A percentile compares a stretch with the other conserved stretches of the same genome.
phyloP scores from a whole-genome alignment of 441 rosid genomes.

The Jatropha podagrica region DNA sequence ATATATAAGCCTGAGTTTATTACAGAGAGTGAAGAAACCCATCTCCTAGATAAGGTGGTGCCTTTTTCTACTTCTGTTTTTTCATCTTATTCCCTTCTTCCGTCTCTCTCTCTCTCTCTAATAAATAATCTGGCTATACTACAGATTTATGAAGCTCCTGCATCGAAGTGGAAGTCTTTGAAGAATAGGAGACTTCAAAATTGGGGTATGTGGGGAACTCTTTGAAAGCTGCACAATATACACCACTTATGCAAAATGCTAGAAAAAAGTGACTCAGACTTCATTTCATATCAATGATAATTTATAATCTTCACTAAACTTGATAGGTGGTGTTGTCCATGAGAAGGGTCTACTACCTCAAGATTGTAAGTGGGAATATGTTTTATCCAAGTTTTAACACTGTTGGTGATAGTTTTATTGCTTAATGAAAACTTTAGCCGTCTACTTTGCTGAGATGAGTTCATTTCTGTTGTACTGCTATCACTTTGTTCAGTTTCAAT shows the following conservation, averaged over 20 bases:
- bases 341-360: slow-evolving; percentile 92
- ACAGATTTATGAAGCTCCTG: slow-evolving; percentile 47
- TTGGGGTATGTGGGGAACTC: slow-evolving; percentile 57
- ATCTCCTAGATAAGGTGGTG: slow-evolving; percentile 51
- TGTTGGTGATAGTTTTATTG: background rate
- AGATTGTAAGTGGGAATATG: slow-evolving; percentile 53
- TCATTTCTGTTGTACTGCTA: slow-evolving; percentile 6
- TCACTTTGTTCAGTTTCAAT: background rate
- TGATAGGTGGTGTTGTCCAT: slow-evolving; percentile 85
- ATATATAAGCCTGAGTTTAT: slow-evolving; percentile 66
- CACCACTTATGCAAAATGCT: background rate
- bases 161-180: slow-evolving; percentile 76
- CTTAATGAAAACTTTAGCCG: background rate
- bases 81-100: background rate
- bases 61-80: background rate
- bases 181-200: slow-evolving; percentile 86
- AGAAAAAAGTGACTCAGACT: background rate
- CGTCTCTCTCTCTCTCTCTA: background rate
- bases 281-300: background rate
- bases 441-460: background rate
- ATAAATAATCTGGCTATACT: background rate
- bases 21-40: slow-evolving; percentile 52
- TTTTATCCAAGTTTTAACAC: background rate
- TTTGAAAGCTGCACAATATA: background rate
- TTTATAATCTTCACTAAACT: slow-evolving; percentile 10